phyloP scores from a whole-genome alignment of 257 asterid species.

The Forsythia viridissima region DNA sequence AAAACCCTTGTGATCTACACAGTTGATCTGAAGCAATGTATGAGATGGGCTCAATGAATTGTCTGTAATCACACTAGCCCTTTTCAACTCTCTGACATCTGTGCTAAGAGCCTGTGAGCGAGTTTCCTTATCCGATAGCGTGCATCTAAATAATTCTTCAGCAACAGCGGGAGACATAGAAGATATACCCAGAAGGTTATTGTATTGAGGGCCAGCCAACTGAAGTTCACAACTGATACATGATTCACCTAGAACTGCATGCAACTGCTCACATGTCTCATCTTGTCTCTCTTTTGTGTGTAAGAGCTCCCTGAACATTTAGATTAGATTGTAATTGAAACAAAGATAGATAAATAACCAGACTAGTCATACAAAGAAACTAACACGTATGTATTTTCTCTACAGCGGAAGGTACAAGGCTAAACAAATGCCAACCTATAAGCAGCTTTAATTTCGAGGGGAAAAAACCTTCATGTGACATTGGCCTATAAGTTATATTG shows the following conservation, averaged over 20 bases:
- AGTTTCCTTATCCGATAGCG: slow-evolving; percentile 56
- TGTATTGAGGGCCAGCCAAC: slow-evolving; percentile 56
- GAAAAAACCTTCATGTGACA: neutral
- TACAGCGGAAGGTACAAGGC: neutral
- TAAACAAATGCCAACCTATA: neutral
- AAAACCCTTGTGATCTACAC: slow-evolving; percentile 82
- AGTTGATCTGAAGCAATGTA: slow-evolving; percentile 79
- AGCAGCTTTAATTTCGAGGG: neutral
- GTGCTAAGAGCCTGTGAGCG: slow-evolving; percentile 66
- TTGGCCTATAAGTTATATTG: neutral
- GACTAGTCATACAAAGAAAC: neutral
- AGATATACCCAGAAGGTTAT: slow-evolving; percentile 45
- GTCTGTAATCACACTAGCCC: slow-evolving; percentile 58
- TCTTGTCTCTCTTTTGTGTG: slow-evolving; percentile 68
- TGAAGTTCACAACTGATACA: slow-evolving; percentile 73
- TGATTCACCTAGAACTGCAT: slow-evolving; percentile 67
- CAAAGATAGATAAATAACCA: slow-evolving; percentile 9
- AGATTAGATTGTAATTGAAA: neutral
- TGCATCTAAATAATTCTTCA: slow-evolving; percentile 67
- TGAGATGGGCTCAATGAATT: slow-evolving; percentile 84
- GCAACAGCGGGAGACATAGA: slow-evolving; percentile 53
- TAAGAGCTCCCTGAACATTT: slow-evolving; percentile 59
- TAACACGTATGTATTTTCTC: neutral
- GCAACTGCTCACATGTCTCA: slow-evolving; percentile 48
- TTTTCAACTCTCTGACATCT: slow-evolving; percentile 58